phyloP scores from a whole-genome alignment of 2,329 filamentous ascomycete species.

The Penicillium sp. region DNA sequence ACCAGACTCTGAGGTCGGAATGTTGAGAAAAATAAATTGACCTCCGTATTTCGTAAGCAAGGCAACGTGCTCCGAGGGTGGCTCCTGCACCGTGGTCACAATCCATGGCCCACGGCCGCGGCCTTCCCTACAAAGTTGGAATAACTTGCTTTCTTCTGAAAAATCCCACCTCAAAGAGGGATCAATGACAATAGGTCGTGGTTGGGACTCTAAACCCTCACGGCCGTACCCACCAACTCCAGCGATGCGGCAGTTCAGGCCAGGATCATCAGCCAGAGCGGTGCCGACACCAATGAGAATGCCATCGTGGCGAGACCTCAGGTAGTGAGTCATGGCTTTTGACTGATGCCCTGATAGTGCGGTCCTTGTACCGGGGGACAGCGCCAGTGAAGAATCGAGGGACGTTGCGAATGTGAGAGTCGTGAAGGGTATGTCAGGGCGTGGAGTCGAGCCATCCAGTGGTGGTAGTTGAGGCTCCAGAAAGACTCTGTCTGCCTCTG shows the following conservation, averaged over 20 bases:
- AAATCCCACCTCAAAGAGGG: slow-evolving; percentile 71
- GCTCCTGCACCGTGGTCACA: slow-evolving; percentile 44
- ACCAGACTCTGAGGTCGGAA: slow-evolving; percentile 11
- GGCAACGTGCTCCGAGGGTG: slow-evolving; percentile 15
- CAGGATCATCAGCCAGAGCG: slow-evolving; percentile 79
- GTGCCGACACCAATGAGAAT: slow-evolving; percentile 86
- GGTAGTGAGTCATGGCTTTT: slow-evolving; percentile 91
- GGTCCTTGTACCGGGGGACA: slow-evolving; percentile 74
- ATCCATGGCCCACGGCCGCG: slow-evolving; percentile 72
- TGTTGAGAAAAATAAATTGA: slow-evolving; percentile 32
- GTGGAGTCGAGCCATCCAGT: slow-evolving; percentile 17
- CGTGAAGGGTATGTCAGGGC: slow-evolving; percentile 50
- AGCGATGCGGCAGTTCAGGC: slow-evolving; percentile 77
- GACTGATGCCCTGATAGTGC: slow-evolving; percentile 77
- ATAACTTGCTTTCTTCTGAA: slow-evolving; percentile 60
- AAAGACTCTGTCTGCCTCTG: slow-evolving; percentile 41
- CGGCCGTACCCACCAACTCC: slow-evolving; percentile 57
- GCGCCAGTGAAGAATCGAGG: slow-evolving; percentile 73
- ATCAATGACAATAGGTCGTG: slow-evolving; percentile 78
- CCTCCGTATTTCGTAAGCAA: slow-evolving; percentile 34
- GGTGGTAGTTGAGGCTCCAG: slow-evolving; percentile 51
- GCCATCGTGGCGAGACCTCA: slow-evolving; percentile 80
- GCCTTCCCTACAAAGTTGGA: slow-evolving; percentile 62
- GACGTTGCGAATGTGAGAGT: slow-evolving; percentile 89
- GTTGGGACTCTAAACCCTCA: slow-evolving; percentile 59